Conservation (phyloP, 768 basidiomycete genomes). For the Neoboletus magnificus region DNA sequence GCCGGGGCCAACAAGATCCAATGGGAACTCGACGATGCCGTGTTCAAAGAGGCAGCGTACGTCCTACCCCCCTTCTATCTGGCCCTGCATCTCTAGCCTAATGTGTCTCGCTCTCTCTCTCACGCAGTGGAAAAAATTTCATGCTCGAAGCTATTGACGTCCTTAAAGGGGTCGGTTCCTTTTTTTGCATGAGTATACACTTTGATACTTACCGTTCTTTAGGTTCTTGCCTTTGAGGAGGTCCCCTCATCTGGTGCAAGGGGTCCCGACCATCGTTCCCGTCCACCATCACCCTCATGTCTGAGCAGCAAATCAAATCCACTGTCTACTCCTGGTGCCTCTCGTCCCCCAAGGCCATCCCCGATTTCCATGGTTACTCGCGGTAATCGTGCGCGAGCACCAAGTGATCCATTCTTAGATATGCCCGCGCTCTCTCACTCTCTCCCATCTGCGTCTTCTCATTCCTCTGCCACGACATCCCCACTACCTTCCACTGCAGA, state of each 20-base stretch:
- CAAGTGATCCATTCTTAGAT: conserved; percentile 79
- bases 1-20: conserved; percentile 69
- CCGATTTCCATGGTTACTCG: conserved; percentile 43
- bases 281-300: conserved; percentile 42
- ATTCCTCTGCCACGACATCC: conserved; percentile 36
- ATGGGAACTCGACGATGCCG: conserved; percentile 94
- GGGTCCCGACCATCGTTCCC: conserved; percentile 32
- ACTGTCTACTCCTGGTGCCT: conserved; percentile 33
- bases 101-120: conserved; percentile 16
- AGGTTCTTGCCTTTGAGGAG: conserved; percentile 78
- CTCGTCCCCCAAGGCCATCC: conserved; percentile 34
- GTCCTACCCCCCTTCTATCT: conserved; percentile 32
- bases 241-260: conserved; percentile 33
- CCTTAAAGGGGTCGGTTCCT: conserved; percentile 75
- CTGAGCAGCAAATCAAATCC: conserved; percentile 58
- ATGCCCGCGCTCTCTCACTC: conserved; percentile 59
- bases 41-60: conserved; percentile 92
- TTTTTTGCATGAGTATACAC: conserved; percentile 9
- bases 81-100: conserved; percentile 5
- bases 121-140: conserved; percentile 82
- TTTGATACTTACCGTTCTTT: conserved; percentile 5
- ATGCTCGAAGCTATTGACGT: conserved; percentile 89
- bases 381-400: conserved; percentile 65
- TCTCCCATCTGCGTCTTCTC: conserved; percentile 52
- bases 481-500: conserved; percentile 32